Percentiles rank a stretch among this genome's conserved stretches.
phyloP scores from a whole-genome alignment of 495 filamentous ascomycete species.

The Podospora bellae-mahoneyi region DNA sequence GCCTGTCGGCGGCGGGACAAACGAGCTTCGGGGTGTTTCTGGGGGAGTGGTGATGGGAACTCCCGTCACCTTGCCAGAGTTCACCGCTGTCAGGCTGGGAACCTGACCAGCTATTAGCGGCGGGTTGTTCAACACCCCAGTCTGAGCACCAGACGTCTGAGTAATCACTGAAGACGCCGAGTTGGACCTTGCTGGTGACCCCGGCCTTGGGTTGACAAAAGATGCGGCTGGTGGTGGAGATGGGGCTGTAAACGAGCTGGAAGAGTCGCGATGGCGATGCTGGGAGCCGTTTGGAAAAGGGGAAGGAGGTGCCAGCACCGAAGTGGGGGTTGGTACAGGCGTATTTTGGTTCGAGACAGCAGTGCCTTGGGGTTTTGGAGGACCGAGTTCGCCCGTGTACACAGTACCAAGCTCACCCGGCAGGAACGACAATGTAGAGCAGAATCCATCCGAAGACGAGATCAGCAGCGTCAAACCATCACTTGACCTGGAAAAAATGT shows the following conservation, averaged over 20 bases:
- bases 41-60: conserved; percentile 70
- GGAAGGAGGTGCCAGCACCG: conserved; percentile 55
- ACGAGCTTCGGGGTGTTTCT: conserved; percentile 62
- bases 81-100: conserved; percentile 67
- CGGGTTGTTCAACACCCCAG: conserved; percentile 64
- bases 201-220: conserved; percentile 55
- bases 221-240: conserved; percentile 49
- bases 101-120: conserved; percentile 70
- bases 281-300: conserved; percentile 44
- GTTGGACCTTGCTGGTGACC: conserved; percentile 76
- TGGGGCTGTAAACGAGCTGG: conserved; percentile 52
- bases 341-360: conserved; percentile 57
- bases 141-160: conserved; percentile 35
- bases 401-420: conserved; percentile 83
- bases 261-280: conserved; percentile 50
- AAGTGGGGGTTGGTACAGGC: conserved; percentile 62
- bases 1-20: conserved; percentile 43
- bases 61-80: conserved; percentile 56
- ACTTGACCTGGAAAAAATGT: conserved; percentile 68
- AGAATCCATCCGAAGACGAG: conserved; percentile 97
- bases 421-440: conserved; percentile 81
- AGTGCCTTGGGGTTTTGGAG: conserved; percentile 42
- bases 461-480: conserved; percentile 91
- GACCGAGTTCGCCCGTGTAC: conserved; percentile 66
- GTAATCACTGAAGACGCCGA: conserved; percentile 84